These are phyloP conservation scores for Anethum foeniculum DNA, from an alignment of 140 eudicot genomes.

Conservation along the genomic window DNA sequence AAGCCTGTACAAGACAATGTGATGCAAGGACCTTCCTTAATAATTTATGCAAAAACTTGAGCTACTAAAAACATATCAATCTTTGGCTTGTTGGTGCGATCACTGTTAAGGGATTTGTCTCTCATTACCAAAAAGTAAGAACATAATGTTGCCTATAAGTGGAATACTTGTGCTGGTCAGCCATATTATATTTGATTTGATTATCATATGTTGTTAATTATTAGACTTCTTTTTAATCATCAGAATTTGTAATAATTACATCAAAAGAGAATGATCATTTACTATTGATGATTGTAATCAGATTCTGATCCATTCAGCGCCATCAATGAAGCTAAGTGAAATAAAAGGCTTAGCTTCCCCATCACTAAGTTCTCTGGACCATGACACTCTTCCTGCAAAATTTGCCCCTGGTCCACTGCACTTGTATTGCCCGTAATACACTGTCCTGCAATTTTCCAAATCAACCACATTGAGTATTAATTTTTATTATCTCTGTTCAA, in stretches of 20 bases:
- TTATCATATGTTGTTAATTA: neutral
- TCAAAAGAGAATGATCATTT: neutral
- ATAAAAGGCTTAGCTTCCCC: conserved; percentile 94
- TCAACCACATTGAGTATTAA: neutral
- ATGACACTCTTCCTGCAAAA: conserved; percentile 90
- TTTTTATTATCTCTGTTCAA: neutral
- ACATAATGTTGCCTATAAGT: neutral
- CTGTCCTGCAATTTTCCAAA: conserved; percentile 50
- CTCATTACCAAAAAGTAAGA: neutral
- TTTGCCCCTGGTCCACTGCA: conserved; percentile 91
- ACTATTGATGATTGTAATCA: conserved; percentile 1
- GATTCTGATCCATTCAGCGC: conserved; percentile 80
- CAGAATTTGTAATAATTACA: neutral
- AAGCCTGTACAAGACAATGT: neutral
- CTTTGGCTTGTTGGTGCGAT: neutral
- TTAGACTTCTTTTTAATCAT: neutral
- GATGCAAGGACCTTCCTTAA: neutral
- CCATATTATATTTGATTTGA: neutral
- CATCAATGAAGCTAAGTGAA: conserved; percentile 87
- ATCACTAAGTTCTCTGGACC: conserved; percentile 85
- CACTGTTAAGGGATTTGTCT: neutral
- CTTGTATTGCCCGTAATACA: conserved; percentile 90
- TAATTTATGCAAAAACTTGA: neutral
- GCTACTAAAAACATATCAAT: neutral
- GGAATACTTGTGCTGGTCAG: neutral